These are phyloP conservation scores for Colletotrichum phormii DNA, from an alignment of 2,329 filamentous ascomycete species.

Conservation along the genomic window DNA sequence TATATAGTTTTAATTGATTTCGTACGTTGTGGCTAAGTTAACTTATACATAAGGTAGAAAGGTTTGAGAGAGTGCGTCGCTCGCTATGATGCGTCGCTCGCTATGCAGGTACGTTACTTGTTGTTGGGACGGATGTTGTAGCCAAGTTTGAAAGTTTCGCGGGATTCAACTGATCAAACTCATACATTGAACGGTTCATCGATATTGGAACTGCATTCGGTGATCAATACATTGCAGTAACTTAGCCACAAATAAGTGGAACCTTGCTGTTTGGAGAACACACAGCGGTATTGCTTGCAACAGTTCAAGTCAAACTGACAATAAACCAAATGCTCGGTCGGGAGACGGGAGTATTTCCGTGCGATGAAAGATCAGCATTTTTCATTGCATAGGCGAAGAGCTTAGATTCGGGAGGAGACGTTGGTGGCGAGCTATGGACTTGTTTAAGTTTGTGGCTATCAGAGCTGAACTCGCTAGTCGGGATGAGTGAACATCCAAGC, in stretches of 20 bases:
- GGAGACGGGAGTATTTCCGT: not conserved
- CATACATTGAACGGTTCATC: too few relatives aligned
- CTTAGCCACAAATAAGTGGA: not conserved
- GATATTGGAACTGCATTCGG: too few relatives aligned
- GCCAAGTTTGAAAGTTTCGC: too few relatives aligned
- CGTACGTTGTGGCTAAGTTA: too few relatives aligned
- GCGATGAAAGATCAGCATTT: not conserved
- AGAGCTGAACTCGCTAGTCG: not conserved
- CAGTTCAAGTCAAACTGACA: not conserved
- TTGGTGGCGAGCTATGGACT: not conserved
- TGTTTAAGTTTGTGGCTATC: not conserved
- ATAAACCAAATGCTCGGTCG: not conserved
- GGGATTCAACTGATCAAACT: too few relatives aligned
- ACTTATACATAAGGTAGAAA: too few relatives aligned
- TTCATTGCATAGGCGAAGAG: not conserved
- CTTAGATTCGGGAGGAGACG: not conserved
- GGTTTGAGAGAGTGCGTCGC: too few relatives aligned
- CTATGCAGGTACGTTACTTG: too few relatives aligned
- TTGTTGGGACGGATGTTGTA: too few relatives aligned
- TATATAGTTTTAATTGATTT: too few relatives aligned
- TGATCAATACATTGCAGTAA: too few relatives aligned
- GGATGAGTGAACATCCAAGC: not conserved
- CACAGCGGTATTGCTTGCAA: not conserved
- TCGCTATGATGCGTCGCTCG: too few relatives aligned
- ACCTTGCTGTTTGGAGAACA: not conserved